Base-by-base conservation (phyloP, 75 land plant genomes). In the Sequoiadendron giganteum region DNA sequence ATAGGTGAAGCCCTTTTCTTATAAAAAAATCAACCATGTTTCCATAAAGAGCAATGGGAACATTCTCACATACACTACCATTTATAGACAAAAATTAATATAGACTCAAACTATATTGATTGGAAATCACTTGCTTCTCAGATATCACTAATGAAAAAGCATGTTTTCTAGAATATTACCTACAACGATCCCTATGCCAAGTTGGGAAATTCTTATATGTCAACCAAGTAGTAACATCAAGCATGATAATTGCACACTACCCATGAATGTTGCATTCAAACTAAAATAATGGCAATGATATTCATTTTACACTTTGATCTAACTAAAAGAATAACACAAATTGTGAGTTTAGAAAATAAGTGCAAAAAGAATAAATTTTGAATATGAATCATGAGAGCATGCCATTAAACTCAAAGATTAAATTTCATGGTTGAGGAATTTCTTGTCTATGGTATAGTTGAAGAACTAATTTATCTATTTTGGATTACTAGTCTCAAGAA, bases 61-160 rank as follows among this genome's bases (percentile, higher is more conserved):
- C 95, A 85, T 96, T 96, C 90, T 96, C 97, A 87, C 95, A 96
- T n/a, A 96, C 97, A 86, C 96, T 95, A 91, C 52, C 81, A 54
- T 28, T 18, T 65, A 70, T 13, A 87, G 65, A 84, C 39, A 84
- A 3, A 3, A 15, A 56, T 39, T 28, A 43, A 85, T 16, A 85
- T 55, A 13, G 16, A 55, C 13, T 21, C 32, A 19, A 18, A 47
- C 18, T 85, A 70, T n/a, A n/a, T 11, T 45, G 39, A 80, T 10
- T 32, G 8, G 10, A 49, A 39, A 21, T 34, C 52, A 85, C n/a
- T 45, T 34, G 38, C 18, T 5, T 1, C 3, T 2, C 0, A 84
- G 6, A 39, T 11, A 38, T 18, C 47, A 83, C 36, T 83, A 85
- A 85, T 28, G 8, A 1, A 45, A n/a, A 9, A 21, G 10, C 0